Percentiles rank a stretch among this genome's conserved stretches.
These are phyloP conservation scores for Caryopteris hybrid DNA, from an alignment of 305 asterid genomes.

Conservation along the genomic window DNA sequence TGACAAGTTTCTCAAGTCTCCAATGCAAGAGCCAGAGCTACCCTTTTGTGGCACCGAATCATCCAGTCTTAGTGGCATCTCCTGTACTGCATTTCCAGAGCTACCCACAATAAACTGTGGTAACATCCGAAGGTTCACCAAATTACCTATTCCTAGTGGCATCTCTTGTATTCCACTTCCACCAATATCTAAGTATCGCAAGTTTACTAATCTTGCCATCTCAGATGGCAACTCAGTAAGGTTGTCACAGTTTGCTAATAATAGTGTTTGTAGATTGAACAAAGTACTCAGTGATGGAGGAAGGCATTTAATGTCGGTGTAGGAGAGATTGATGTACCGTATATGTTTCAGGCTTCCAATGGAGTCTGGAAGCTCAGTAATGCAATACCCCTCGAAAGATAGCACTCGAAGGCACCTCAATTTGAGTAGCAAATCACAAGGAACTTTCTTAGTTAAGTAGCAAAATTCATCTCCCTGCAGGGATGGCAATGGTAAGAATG, in stretches of 20 bases:
- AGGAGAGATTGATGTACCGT: conserved; percentile 32
- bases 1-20: conserved; percentile 28
- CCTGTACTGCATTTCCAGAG: conserved; percentile 21
- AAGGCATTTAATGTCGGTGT: conserved; percentile 24
- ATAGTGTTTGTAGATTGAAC: conserved; percentile 36
- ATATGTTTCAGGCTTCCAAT: conserved; percentile 42
- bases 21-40: conserved; percentile 18
- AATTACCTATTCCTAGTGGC: conserved; percentile 29
- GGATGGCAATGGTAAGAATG: conserved; percentile 35
- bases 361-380: conserved; percentile 40
- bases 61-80: conserved; percentile 21
- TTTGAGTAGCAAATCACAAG: conserved; percentile 33
- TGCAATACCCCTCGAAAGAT: conserved; percentile 33
- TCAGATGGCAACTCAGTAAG: conserved; percentile 37
- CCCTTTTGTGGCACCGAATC: conserved; percentile 22
- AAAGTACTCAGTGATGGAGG: conserved; percentile 30
- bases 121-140: conserved; percentile 32
- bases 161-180: conserved; percentile 36
- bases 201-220: conserved; percentile 29
- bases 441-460: conserved; percentile 35
- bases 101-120: conserved; percentile 34
- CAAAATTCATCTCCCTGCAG: conserved; percentile 20
- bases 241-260: conserved; percentile 23
- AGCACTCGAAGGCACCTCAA: conserved; percentile 36
- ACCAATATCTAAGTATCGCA: conserved; percentile 34